A percentile compares a stretch with the other conserved stretches of the same genome.
Conservation (phyloP, 495 filamentous ascomycete species). For the Xylaria acuta region DNA sequence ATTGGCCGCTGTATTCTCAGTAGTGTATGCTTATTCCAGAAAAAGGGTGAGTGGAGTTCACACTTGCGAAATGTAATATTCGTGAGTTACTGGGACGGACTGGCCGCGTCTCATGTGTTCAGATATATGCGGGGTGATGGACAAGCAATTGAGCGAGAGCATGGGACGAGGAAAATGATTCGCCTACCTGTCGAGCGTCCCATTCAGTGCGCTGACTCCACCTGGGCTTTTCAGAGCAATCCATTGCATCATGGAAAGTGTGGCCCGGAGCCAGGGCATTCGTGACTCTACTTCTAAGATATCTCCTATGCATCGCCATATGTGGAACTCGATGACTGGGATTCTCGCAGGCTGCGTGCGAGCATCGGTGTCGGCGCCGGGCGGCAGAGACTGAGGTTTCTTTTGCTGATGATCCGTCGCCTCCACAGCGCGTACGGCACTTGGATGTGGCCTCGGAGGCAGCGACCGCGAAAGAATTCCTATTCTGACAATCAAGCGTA, state of each 20-base stretch:
- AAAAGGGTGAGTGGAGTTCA: slow-evolving; percentile 37
- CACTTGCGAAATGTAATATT: slow-evolving; percentile 45
- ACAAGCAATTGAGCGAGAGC: slow-evolving; percentile 27
- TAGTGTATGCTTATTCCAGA: slow-evolving; percentile 25
- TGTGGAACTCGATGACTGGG: slow-evolving; percentile 75
- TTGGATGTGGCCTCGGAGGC: slow-evolving; percentile 42
- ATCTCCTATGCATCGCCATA: slow-evolving; percentile 72
- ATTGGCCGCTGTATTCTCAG: slow-evolving; percentile 31
- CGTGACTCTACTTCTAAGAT: slow-evolving; percentile 72
- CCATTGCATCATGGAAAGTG: slow-evolving; percentile 75
- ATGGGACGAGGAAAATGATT: slow-evolving; percentile 38
- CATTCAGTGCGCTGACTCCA: slow-evolving; percentile 72
- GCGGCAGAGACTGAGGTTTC: slow-evolving; percentile 25
- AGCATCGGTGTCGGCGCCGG: slow-evolving; percentile 1
- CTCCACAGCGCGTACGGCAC: slow-evolving; percentile 20
- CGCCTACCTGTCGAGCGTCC: slow-evolving; percentile 87
- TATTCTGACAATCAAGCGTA: slow-evolving; percentile 65
- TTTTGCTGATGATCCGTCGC: slow-evolving; percentile 24
- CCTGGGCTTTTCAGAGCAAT: slow-evolving; percentile 73
- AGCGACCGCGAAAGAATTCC: slow-evolving; percentile 59
- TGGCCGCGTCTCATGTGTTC: slow-evolving; percentile 49
- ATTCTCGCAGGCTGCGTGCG: slow-evolving; percentile 54
- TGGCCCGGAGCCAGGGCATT: slow-evolving; percentile 86
- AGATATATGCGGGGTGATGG: slow-evolving; percentile 49
- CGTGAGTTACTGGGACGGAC: slow-evolving; percentile 42